A percentile compares a stretch with the other conserved stretches of the same genome.
These are phyloP conservation scores for Monilinia laxa DNA, from an alignment of 2,329 filamentous ascomycete genomes.

Conservation along the genomic window DNA sequence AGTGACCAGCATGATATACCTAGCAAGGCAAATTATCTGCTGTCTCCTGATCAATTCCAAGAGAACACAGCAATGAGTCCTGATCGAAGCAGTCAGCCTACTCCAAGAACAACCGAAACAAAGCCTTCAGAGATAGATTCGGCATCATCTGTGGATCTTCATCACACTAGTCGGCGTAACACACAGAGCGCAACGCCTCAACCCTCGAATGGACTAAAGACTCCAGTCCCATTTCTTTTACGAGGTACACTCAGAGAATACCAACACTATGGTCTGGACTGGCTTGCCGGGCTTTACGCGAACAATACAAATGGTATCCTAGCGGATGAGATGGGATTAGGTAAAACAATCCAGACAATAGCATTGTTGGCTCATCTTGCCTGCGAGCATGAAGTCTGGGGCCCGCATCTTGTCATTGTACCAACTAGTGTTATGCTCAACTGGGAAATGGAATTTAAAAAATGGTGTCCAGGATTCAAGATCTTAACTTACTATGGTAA, in stretches of 20 bases:
- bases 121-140: constrained; percentile 40
- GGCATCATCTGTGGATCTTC: constrained; percentile 40
- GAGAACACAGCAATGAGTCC: constrained; percentile 35
- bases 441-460: constrained; percentile 99
- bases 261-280: constrained; percentile 94
- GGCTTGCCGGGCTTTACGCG: constrained; percentile 89
- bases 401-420: constrained; percentile 91
- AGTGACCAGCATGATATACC: constrained; percentile 12
- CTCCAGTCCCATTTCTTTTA: constrained; percentile 76
- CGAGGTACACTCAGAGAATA: constrained; percentile 91
- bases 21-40: constrained; percentile 2
- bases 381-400: constrained; percentile 88
- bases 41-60: constrained; percentile 4
- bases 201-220: constrained; percentile 51
- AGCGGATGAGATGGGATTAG: constrained; percentile 97
- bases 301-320: constrained; percentile 94
- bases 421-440: constrained; percentile 98
- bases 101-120: constrained; percentile 42
- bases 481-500: constrained; percentile 96
- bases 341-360: constrained; percentile 98
- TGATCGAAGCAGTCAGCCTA: constrained; percentile 42
- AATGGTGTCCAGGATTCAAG: constrained; percentile 97
- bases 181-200: constrained; percentile 45
- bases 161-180: constrained; percentile 36
- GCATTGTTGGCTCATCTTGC: constrained; percentile 89